These are phyloP conservation scores for Galerina sulciceps DNA, from an alignment of 768 basidiomycete species.

Conservation along the genomic window DNA sequence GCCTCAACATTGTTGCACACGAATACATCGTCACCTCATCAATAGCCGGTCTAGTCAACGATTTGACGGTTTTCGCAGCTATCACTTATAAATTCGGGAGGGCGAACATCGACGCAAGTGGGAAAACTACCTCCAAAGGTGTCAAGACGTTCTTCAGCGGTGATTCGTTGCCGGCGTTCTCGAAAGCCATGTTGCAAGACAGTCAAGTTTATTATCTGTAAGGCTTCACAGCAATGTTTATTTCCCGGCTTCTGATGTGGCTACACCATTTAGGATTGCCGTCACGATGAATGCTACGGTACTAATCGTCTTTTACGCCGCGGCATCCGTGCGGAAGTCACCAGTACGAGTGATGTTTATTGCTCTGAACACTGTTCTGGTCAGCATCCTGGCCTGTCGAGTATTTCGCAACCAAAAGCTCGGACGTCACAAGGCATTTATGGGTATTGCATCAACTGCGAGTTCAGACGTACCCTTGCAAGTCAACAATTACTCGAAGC, in stretches of 20 bases:
- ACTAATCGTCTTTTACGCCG: constrained; percentile 9
- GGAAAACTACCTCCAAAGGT: neutral
- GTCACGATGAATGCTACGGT: constrained; percentile 6
- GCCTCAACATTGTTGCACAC: constrained; percentile 4
- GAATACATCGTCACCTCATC: constrained; percentile 1
- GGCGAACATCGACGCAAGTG: neutral
- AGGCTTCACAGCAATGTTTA: neutral
- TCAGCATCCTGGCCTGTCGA: constrained; percentile 13
- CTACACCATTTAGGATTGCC: constrained; percentile 1
- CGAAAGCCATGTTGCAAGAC: constrained; percentile 6
- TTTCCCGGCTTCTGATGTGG: neutral
- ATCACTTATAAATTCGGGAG: constrained; percentile 12
- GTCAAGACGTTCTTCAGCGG: neutral
- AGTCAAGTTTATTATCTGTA: constrained; percentile 15
- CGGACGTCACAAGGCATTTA: neutral
- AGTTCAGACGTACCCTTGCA: neutral
- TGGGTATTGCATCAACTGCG: neutral
- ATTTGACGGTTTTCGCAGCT: constrained; percentile 16
- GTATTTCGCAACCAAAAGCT: constrained; percentile 9
- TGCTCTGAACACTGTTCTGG: constrained; percentile 10
- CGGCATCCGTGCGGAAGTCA: constrained; percentile 1
- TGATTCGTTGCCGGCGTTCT: constrained; percentile 6
- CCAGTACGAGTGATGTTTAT: constrained; percentile 13
- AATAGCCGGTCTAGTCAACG: constrained; percentile 10
- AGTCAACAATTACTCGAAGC: neutral